phyloP scores from a whole-genome alignment of 2,329 filamentous ascomycete species.

The Trichoderma harzianum region DNA sequence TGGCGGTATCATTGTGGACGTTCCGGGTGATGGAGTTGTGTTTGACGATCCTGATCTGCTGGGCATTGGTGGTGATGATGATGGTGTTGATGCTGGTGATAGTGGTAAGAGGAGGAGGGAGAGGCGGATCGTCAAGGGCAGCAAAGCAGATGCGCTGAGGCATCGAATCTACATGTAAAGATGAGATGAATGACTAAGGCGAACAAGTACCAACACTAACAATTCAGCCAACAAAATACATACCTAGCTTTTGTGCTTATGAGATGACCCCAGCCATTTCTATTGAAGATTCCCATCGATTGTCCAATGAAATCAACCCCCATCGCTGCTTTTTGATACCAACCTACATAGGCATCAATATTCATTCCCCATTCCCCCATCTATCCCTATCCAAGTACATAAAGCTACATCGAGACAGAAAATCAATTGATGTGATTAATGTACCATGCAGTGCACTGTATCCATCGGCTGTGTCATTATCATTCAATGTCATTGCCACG shows the following conservation, averaged over 20 bases:
- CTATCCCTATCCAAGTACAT: not conserved
- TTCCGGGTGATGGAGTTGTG: not conserved
- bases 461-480: not conserved
- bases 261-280: not conserved
- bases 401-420: not conserved
- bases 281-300: not conserved
- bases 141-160: not conserved
- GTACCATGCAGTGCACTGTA: not conserved
- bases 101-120: not conserved
- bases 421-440: not conserved
- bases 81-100: not conserved
- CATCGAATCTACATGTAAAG: not conserved
- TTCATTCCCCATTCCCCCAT: not conserved
- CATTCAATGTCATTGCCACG: not conserved
- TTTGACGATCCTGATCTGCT: not conserved
- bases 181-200: not conserved
- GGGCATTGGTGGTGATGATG: not conserved
- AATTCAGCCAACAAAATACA: not conserved
- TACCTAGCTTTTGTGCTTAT: not conserved
- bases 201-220: not conserved
- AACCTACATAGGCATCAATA: not conserved
- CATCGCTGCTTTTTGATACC: not conserved
- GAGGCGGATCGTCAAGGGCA: not conserved
- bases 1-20: not conserved
- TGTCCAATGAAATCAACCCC: not conserved